These are phyloP conservation scores for Monosporascus sp. DNA, from an alignment of 2,329 filamentous ascomycete genomes.

Conservation along the genomic window DNA sequence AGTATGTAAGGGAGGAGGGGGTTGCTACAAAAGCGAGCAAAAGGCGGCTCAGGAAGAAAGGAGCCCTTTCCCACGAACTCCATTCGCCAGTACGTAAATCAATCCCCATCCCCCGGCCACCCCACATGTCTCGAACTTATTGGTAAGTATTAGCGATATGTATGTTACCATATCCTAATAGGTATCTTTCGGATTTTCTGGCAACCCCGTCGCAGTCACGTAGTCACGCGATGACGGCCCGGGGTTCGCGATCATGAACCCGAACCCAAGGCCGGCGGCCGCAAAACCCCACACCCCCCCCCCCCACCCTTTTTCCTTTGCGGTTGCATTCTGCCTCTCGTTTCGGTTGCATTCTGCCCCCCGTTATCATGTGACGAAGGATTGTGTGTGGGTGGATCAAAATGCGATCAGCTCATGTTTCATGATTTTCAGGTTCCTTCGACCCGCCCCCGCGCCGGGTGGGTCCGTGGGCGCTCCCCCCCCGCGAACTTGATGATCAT, in stretches of 20 bases:
- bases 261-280: neutral
- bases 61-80: too few species aligned
- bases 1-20: too few species aligned
- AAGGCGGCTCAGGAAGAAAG: too few species aligned
- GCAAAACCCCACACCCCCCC: neutral
- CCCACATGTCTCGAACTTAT: too few species aligned
- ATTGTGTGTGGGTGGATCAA: neutral
- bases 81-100: too few species aligned
- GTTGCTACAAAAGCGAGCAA: too few species aligned
- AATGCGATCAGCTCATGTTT: neutral
- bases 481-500: neutral
- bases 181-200: too few species aligned
- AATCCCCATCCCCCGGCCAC: too few species aligned
- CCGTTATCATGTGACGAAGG: neutral
- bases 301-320: too few species aligned
- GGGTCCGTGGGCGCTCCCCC: neutral
- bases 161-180: too few species aligned
- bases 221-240: neutral
- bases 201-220: neutral
- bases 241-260: neutral
- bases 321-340: neutral
- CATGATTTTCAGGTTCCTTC: neutral
- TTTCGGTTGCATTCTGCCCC: neutral
- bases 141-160: too few species aligned
- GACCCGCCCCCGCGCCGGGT: neutral